A percentile compares a stretch with the other conserved stretches of the same genome.
Conservation (phyloP, 2,329 filamentous ascomycete genomes). For the Mycocentrospora acerina region DNA sequence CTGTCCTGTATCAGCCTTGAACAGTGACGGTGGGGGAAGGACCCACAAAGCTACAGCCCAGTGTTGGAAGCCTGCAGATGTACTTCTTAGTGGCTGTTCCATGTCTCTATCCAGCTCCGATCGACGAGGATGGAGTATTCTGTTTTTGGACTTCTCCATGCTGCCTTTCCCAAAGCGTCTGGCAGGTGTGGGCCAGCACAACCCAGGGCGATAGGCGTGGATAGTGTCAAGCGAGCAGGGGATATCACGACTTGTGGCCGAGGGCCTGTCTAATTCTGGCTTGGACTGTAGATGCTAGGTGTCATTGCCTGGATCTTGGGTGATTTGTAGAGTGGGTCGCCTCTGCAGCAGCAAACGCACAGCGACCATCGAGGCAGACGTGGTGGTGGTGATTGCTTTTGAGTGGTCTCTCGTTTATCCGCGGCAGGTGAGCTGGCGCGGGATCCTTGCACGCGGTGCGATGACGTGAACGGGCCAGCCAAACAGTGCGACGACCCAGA, state of each 20-base stretch:
- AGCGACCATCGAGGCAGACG: too few species aligned
- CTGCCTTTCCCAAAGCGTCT: slow-evolving; percentile 7
- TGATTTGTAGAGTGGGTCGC: background rate
- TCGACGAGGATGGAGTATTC: slow-evolving; percentile 26
- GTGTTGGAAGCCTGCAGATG: slow-evolving; percentile 34
- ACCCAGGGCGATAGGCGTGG: background rate
- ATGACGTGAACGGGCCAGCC: slow-evolving; percentile 4
- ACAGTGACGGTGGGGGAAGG: background rate
- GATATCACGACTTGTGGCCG: too few species aligned
- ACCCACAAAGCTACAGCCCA: slow-evolving; percentile 47
- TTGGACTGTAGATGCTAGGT: slow-evolving; percentile 6
- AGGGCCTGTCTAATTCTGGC: background rate
- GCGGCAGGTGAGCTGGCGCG: slow-evolving; percentile 5
- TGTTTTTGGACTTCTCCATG: slow-evolving; percentile 42
- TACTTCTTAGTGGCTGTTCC: slow-evolving; percentile 16
- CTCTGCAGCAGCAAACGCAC: too few species aligned
- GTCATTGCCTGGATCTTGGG: slow-evolving; percentile 6
- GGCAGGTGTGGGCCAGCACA: slow-evolving; percentile 22
- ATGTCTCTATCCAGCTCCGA: slow-evolving; percentile 26
- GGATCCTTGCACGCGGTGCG: slow-evolving; percentile 4
- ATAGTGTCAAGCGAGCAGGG: too few species aligned
- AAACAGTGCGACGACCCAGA: too few species aligned
- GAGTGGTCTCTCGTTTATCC: too few species aligned
- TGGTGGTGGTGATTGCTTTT: too few species aligned
- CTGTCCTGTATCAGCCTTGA: slow-evolving; percentile 14